Evolutionary conservation across 2,329 filamentous ascomycete genomes (phyloP).

Genomic region (Alternaria consortialis): DNA sequence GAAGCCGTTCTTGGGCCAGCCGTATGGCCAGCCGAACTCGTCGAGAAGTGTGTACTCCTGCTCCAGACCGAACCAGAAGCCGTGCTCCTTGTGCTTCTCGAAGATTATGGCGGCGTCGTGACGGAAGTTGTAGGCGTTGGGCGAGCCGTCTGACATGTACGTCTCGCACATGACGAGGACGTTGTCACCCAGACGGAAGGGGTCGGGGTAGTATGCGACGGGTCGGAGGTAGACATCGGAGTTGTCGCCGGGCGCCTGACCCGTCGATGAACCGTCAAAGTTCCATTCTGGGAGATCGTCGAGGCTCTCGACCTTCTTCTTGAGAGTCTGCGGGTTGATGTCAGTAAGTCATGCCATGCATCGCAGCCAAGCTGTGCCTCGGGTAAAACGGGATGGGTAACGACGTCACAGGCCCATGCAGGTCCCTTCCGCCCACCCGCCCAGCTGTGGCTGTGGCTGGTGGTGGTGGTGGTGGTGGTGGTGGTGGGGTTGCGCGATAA

Average conservation of each 20-base stretch:
- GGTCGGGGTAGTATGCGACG: constrained; percentile 87
- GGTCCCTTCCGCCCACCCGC: constrained; percentile 18
- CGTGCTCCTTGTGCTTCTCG: constrained; percentile 81
- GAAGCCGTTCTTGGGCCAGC: constrained; percentile 88
- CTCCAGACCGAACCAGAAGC: constrained; percentile 97
- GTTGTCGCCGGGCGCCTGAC: constrained; percentile 92
- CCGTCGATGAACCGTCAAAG: constrained; percentile 89
- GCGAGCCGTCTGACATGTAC: constrained; percentile 91
- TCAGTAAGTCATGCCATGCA: constrained; percentile 25
- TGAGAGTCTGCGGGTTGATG: constrained; percentile 64
- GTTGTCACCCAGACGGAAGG: constrained; percentile 89
- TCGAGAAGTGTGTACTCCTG: constrained; percentile 98
- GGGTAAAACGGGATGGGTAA: constrained; percentile 10
- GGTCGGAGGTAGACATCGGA: constrained; percentile 97
- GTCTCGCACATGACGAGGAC: constrained; percentile 94
- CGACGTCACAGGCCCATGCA: constrained; percentile 17
- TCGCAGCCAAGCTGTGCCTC: not conserved
- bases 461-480: constrained; percentile 47
- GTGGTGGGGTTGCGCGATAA: constrained; percentile 43
- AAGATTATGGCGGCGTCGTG: constrained; percentile 91
- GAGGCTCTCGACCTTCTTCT: constrained; percentile 64
- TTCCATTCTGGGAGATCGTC: constrained; percentile 80
- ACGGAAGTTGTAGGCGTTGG: constrained; percentile 99
- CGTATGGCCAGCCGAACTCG: constrained; percentile 85
- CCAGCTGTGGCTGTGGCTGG: constrained; percentile 31